Conservation (phyloP, 495 filamentous ascomycete genomes). For the Rostrohypoxylon terebratum region DNA sequence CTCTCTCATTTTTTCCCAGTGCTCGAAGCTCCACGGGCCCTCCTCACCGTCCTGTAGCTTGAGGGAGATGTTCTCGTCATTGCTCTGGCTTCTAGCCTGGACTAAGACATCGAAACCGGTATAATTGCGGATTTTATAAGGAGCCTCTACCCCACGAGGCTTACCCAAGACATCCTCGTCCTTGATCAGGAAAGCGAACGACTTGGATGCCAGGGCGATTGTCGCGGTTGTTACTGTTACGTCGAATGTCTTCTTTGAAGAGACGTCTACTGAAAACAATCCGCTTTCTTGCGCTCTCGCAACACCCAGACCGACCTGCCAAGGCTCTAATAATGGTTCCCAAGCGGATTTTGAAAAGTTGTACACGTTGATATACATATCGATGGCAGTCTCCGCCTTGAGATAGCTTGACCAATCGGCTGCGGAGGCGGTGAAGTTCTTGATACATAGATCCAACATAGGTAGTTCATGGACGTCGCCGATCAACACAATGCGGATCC, state of each 20-base stretch:
- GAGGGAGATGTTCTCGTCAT: slow-evolving; percentile 70
- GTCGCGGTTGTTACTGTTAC: slow-evolving; percentile 92
- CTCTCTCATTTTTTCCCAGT: slow-evolving; percentile 93
- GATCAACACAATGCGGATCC: slow-evolving; percentile 92
- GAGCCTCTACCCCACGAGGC: slow-evolving; percentile 89
- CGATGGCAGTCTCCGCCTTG: slow-evolving; percentile 86
- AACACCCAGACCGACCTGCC: slow-evolving; percentile 92
- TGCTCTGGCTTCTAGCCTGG: slow-evolving; percentile 77
- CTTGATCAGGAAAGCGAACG: slow-evolving; percentile 86
- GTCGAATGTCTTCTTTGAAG: slow-evolving; percentile 89
- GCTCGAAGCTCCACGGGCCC: slow-evolving; percentile 94
- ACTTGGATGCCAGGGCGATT: slow-evolving; percentile 92
- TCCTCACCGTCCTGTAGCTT: slow-evolving; percentile 91
- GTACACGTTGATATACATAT: slow-evolving; percentile 95
- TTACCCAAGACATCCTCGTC: slow-evolving; percentile 96
- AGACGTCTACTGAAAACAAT: slow-evolving; percentile 81
- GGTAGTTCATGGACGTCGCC: slow-evolving; percentile 96
- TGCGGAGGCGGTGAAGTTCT: slow-evolving; percentile 84
- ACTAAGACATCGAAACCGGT: slow-evolving; percentile 91
- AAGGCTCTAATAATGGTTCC: slow-evolving; percentile 97
- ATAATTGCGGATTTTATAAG: slow-evolving; percentile 93
- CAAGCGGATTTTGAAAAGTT: slow-evolving; percentile 99
- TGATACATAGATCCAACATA: slow-evolving; percentile 92
- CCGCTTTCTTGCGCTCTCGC: slow-evolving; percentile 81
- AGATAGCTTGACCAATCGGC: slow-evolving; percentile 91